Base-by-base conservation (phyloP, 2,329 filamentous ascomycete species). In the Emmonsiellopsis sp. region DNA sequence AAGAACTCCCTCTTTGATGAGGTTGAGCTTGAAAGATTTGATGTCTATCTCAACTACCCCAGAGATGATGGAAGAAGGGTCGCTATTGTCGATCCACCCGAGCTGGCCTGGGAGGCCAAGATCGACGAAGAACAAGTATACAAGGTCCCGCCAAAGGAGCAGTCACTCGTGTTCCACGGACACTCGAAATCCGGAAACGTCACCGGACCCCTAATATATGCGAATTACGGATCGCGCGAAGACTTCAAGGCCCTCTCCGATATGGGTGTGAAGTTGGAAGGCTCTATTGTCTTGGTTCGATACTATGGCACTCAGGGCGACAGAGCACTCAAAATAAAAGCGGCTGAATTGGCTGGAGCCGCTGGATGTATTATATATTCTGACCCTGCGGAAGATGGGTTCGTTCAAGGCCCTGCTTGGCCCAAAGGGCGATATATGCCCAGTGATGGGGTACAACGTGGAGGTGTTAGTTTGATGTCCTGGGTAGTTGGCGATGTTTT, bases 1-100 rank as follows among this genome's bases (percentile, higher is more conserved):
- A 73, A 75, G 59, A 79, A 78, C 50, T 84, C 85, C 45, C 80
- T 82, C 3, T 77, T 98, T 64, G 90, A 95, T 61, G 77, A 85
- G 54, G 84, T 95, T 30, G 73, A 76, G 49, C 78, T 89, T 63
- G 86, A 95, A 62, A 82, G 89, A 65, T 95, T 88, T 68, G 79
- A 86, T 62, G 91, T 94, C 13, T 97, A 96, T 67, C 75, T 97
- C 63, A 97, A 97, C 70, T 98, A 95, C 67, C 90, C 93, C 0
- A 86, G 78, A 58, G 73, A 79, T 31, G 85, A 82, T 56, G 93
- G 92, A 10, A 80, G 93, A 49, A 81, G 84, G 54, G 85, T 98
- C 40, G 84, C 91, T 57, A 87, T 98, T 50, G 75, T 95, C 57
- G 83, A 85, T 37, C 79, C 79, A 0, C 81, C 84, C 51, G 84